Conservation (phyloP, 352 stramenopile genomes). For the Pythium biforme region DNA sequence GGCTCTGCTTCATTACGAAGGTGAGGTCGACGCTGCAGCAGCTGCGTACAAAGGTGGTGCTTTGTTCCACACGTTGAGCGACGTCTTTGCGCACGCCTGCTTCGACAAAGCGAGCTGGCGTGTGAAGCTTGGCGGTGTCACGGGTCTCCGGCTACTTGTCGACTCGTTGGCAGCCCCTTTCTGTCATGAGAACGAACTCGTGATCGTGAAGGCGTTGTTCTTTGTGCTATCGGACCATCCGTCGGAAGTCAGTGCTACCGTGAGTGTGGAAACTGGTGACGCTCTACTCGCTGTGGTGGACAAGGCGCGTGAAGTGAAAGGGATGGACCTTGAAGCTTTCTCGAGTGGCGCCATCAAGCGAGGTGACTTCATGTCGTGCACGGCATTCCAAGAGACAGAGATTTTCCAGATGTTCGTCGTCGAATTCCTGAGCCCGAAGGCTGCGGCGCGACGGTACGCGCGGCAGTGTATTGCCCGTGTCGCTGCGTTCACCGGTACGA, state of each 20-base stretch:
- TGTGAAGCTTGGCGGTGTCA: constrained; percentile 75
- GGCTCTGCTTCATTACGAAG: constrained; percentile 30
- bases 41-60: constrained; percentile 60
- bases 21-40: neutral
- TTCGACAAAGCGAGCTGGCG: constrained; percentile 88
- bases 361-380: constrained; percentile 66
- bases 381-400: constrained; percentile 82
- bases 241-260: constrained; percentile 75
- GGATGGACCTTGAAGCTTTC: constrained; percentile 35
- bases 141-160: constrained; percentile 67
- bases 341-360: constrained; percentile 40
- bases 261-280: constrained; percentile 70
- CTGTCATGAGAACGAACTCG: constrained; percentile 86
- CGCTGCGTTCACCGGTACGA: constrained; percentile 53
- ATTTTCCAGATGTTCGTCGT: constrained; percentile 88
- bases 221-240: constrained; percentile 88
- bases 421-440: constrained; percentile 78
- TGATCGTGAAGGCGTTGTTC: constrained; percentile 81
- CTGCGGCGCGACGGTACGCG: constrained; percentile 62
- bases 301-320: constrained; percentile 52
- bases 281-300: constrained; percentile 54
- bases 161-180: constrained; percentile 65
- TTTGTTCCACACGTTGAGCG: constrained; percentile 75
- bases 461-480: constrained; percentile 70
- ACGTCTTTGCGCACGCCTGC: constrained; percentile 81